Evolutionary conservation across 2,329 filamentous ascomycete genomes (phyloP).

Genomic region (Pseudogymnoascus sp.): DNA sequence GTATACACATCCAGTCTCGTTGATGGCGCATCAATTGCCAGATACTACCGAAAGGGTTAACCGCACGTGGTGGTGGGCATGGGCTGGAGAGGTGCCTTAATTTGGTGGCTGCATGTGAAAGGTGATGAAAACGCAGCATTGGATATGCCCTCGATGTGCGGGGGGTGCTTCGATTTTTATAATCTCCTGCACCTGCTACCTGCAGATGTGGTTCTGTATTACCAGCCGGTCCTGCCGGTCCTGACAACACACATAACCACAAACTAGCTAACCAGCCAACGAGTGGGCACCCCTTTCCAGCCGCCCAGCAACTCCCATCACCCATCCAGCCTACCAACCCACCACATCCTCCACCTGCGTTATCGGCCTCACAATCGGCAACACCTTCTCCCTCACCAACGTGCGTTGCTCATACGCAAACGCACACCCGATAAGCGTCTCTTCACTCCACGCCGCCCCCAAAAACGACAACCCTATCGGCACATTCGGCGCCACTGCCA

Average conservation of each 20-base stretch:
- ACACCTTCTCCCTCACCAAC: constrained; percentile 36
- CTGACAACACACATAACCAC: neutral
- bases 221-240: neutral
- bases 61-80: neutral
- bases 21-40: neutral
- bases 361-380: constrained; percentile 40
- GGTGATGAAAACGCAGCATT: neutral
- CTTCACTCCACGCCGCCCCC: constrained; percentile 52
- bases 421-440: constrained; percentile 52
- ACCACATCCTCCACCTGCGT: constrained; percentile 40
- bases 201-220: neutral
- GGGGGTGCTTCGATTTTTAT: neutral
- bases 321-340: constrained; percentile 2
- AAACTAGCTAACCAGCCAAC: neutral
- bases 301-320: neutral
- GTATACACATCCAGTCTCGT: no score
- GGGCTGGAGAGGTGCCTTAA: neutral
- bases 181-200: neutral
- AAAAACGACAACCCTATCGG: constrained; percentile 53
- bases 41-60: neutral
- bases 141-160: neutral
- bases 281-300: neutral
- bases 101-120: neutral
- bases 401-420: constrained; percentile 54
- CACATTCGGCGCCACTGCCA: constrained; percentile 10